A percentile compares a stretch with the other conserved stretches of the same genome.
Evolutionary conservation across 2,329 filamentous ascomycete genomes (phyloP).

Genomic region (Fusarium sp.): DNA sequence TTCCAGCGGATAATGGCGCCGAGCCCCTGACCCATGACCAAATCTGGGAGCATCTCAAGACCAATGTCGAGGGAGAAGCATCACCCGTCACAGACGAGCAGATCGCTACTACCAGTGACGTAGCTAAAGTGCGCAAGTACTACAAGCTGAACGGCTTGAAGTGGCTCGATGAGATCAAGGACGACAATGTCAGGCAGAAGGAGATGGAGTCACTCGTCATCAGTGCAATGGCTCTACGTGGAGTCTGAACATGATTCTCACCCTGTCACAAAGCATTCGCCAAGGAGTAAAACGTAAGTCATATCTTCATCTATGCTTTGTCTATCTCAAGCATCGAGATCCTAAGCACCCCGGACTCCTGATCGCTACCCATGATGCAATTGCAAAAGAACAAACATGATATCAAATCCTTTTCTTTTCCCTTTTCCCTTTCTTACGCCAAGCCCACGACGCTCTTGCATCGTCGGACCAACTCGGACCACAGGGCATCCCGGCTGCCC

Average conservation of each 20-base stretch:
- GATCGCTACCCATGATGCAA: conserved; percentile 45
- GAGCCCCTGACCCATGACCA: conserved; percentile 55
- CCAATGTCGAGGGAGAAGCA: conserved; percentile 67
- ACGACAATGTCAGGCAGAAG: conserved; percentile 54
- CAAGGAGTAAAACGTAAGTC: conserved; percentile 40
- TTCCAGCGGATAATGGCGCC: conserved; percentile 54
- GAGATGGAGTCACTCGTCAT: conserved; percentile 75
- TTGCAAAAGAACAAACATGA: conserved; percentile 35
- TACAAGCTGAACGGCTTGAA: conserved; percentile 79
- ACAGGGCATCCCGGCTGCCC: conserved; percentile 68
- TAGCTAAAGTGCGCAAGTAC: conserved; percentile 76
- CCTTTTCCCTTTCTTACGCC: conserved; percentile 38
- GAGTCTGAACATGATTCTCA: conserved; percentile 39
- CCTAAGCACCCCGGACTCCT: conserved; percentile 42
- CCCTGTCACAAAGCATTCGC: conserved; percentile 3
- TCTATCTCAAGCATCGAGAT: conserved; percentile 41
- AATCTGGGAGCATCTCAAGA: conserved; percentile 65
- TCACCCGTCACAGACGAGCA: conserved; percentile 68
- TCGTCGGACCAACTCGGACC: conserved; percentile 66
- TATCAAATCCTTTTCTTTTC: conserved; percentile 33
- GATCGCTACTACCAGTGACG: conserved; percentile 67
- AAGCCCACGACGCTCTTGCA: conserved; percentile 54
- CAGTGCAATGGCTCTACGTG: conserved; percentile 73
- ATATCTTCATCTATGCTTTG: conserved; percentile 42
- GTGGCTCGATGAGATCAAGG: conserved; percentile 57